Evolutionary conservation across 164 flowering plant genomes (phyloP).

Genomic region (Nelumbo lutea): DNA sequence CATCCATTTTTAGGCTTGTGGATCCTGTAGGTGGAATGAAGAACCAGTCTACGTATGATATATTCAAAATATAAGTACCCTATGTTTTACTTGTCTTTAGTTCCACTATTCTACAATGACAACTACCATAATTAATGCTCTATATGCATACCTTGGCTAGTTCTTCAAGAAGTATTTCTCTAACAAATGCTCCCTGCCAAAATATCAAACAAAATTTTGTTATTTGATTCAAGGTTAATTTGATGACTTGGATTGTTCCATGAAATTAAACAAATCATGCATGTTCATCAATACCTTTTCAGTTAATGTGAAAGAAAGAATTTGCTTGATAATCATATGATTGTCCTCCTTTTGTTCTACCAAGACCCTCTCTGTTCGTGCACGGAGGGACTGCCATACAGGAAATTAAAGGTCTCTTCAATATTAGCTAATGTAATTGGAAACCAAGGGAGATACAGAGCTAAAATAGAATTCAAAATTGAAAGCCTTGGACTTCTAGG

Average conservation of each 20-base stretch:
- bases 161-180: constrained; percentile 83
- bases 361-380: constrained; percentile 48
- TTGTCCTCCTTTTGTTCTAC: constrained; percentile 28
- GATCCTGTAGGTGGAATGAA: no score
- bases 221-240: background rate
- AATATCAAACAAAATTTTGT: background rate
- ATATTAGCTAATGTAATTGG: constrained; percentile 3
- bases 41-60: no score
- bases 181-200: constrained; percentile 82
- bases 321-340: constrained; percentile 48
- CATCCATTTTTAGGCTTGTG: no score
- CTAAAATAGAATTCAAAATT: background rate
- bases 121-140: background rate
- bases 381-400: constrained; percentile 67
- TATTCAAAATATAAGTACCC: background rate
- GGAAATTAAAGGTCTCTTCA: constrained; percentile 4
- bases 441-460: background rate
- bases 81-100: background rate
- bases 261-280: constrained; percentile 3
- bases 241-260: background rate
- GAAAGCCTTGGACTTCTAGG: background rate
- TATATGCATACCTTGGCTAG: constrained; percentile 64
- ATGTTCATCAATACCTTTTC: constrained; percentile 56
- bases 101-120: background rate
- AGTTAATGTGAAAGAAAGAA: constrained; percentile 64